Percentiles rank a stretch among this genome's conserved stretches.
Evolutionary conservation across 805 yeast genomes (phyloP).

Genomic region (Kodamaea jinghongensis): DNA sequence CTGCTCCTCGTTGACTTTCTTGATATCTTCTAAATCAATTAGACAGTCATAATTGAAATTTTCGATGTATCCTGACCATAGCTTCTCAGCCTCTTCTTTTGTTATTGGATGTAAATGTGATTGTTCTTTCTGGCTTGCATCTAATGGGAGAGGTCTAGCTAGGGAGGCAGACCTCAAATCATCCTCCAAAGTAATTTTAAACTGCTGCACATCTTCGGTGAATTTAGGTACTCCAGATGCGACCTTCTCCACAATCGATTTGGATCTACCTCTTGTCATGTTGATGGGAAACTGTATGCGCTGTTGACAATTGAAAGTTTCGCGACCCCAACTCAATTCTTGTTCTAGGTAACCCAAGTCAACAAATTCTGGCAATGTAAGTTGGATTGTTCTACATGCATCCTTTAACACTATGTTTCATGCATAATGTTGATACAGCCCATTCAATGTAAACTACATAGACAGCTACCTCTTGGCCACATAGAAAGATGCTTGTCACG

Average conservation of each 20-base stretch:
- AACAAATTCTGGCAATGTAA: background rate
- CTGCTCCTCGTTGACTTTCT: conserved; percentile 35
- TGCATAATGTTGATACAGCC: too few species aligned
- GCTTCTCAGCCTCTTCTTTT: conserved; percentile 24
- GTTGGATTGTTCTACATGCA: too few species aligned
- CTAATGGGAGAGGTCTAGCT: too few species aligned
- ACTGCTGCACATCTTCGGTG: conserved; percentile 19
- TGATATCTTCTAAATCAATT: conserved; percentile 40
- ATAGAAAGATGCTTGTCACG: too few species aligned
- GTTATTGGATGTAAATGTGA: conserved; percentile 3
- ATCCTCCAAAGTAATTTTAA: too few species aligned
- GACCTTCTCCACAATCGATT: conserved; percentile 60
- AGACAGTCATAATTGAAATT: conserved; percentile 43
- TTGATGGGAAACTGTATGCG: background rate
- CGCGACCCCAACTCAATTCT: background rate
- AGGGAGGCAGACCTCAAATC: too few species aligned
- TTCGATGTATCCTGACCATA: conserved; percentile 33
- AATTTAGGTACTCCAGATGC: conserved; percentile 51
- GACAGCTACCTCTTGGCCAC: too few species aligned
- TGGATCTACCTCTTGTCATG: conserved; percentile 50
- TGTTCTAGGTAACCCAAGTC: background rate
- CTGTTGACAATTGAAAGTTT: background rate
- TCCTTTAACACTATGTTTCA: too few species aligned
- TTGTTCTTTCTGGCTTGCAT: too few species aligned
- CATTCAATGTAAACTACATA: too few species aligned